Evolutionary conservation across 768 basidiomycete genomes (phyloP), one percentile per base, ranked within the genome.

Genomic region (Flagelloscypha sp.): DNA sequence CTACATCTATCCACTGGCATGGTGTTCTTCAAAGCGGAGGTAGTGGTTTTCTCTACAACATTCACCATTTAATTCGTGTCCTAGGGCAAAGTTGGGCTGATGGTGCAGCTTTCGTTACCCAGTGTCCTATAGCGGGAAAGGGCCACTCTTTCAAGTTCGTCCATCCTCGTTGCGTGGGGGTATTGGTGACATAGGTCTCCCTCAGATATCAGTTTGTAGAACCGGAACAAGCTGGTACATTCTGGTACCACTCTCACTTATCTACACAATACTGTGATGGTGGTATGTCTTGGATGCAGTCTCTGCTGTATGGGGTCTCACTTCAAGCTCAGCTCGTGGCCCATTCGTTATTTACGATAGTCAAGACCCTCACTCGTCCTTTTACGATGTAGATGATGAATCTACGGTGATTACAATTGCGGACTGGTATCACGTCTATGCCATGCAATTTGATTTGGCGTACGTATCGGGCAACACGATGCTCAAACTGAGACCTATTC

Each of bases 191-290:
- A 59, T 33, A 44, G 18, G 23, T 11, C 7, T 36, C 34, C 7
- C 57, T 54, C 30, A 36, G 49, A 23, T 45, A 58, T 23, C 39
- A 44, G 8, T 52, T 58, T 8, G 42, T 40, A 10, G 37, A 44
- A 7, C n/a, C 8, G 2, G 24, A 42, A 12, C 55, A 59, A 36
- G 43, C 55, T 0, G 64, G 65, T 3, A 66, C 64, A 1, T 65
- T 44, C 37, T 63, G 66, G 66, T 68, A 68, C 41, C 65, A 68
- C 27, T 55, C 58, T 17, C 65, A 68, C 30, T 36, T 58, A 24
- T 48, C 48, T 6, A 42, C 48, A 10, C 66, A 66, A 31, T 66
- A 66, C 41, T 62, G 48, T 17, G 57, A 60, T 36, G 57, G 56
- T 30, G 47, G n/a, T n/a, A n/a, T n/a, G n/a, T 61, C 45, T 30